Base-by-base conservation (phyloP, 352 stramenopile species). In the Globisporangium iwayamae region DNA sequence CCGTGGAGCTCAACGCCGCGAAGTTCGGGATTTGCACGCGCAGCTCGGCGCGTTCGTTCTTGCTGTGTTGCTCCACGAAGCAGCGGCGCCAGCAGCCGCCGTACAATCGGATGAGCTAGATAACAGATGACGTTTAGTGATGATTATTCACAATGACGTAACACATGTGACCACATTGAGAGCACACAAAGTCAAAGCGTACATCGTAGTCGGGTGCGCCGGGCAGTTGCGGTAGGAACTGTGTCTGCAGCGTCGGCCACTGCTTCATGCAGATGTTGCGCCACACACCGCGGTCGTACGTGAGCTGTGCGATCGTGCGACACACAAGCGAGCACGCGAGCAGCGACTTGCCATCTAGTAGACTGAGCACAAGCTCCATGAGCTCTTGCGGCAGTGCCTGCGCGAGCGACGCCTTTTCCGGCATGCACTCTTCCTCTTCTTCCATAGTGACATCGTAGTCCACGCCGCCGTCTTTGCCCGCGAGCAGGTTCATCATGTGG, bases 151-250 rank as follows among this genome's bases (percentile, higher is more conserved):
- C 41, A 4, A 7, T 46, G 4, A 11, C 48, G 28, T 54, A 13
- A 48, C 48, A 10, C 48, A 36, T 28, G 18, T 25, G 6, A 11
- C 25, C 7, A 45, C 30, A 60, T 61, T 62, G 20, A 18, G 13
- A 22, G 20, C 22, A 10, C 36, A 51, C 41, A 48, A 59, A 14
- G 2, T 13, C 20, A 48, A 32, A 60, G 71, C 78, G 61, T 78
- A 89, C 83, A 68, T 93, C 83, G 67, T 93, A 94, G 58, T 93
- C 83, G 0, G 82, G 81, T 0, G 85, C 83, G 10, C 82, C 85
- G 0, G 85, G 85, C 7, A 93, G 41, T 63, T 94, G 85, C 46
- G 82, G 76, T 22, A 94, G 67, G 43, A 82, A 52, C 47, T 87
- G 80, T 14, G 78, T 73, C 43, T 67, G 69, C 51, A 94, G 65